phyloP scores from a whole-genome alignment of 2,329 filamentous ascomycete genomes.

The Aspergillus sp. region DNA sequence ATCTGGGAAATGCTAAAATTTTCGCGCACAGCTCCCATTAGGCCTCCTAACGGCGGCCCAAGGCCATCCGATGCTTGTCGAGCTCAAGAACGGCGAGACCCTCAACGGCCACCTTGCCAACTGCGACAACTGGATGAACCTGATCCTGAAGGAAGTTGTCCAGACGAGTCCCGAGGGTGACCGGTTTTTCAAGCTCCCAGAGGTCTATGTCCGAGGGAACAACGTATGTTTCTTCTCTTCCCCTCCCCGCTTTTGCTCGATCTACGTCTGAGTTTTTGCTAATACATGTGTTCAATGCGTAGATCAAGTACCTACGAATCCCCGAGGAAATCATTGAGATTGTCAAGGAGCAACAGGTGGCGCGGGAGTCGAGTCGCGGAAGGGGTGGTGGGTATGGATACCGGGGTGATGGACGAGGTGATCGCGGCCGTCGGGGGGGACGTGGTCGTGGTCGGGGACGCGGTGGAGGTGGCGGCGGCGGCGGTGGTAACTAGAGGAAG shows the following conservation, averaged over 20 bases:
- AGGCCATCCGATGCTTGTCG: conserved; percentile 95
- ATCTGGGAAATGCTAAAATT: too few species aligned
- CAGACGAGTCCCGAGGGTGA: conserved; percentile 94
- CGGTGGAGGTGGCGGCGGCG: conserved; percentile 37
- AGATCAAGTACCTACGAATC: conserved; percentile 98
- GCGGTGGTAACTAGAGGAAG: conserved; percentile 25
- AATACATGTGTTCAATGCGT: conserved; percentile 4
- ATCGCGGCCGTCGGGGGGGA: conserved; percentile 35
- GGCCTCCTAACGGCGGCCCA: conserved; percentile 91
- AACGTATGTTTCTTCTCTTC: conserved; percentile 56
- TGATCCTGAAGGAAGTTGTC: conserved; percentile 93
- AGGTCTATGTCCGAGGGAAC: conserved; percentile 95
- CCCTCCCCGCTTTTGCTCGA: not conserved
- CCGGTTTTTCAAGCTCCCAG: conserved; percentile 82
- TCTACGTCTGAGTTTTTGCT: conserved; percentile 1
- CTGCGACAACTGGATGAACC: conserved; percentile 99
- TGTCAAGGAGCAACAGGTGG: conserved; percentile 85
- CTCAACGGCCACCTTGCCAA: conserved; percentile 91
- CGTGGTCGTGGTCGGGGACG: conserved; percentile 38
- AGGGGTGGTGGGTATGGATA: conserved; percentile 31
- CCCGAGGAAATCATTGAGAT: conserved; percentile 94
- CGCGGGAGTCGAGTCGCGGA: conserved; percentile 43
- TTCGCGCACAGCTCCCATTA: conserved; percentile 46
- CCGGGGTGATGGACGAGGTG: conserved; percentile 27
- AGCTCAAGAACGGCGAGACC: conserved; percentile 95